phyloP scores from a whole-genome alignment of 2,329 filamentous ascomycete species.

The Beauveria scarabaeidicola region DNA sequence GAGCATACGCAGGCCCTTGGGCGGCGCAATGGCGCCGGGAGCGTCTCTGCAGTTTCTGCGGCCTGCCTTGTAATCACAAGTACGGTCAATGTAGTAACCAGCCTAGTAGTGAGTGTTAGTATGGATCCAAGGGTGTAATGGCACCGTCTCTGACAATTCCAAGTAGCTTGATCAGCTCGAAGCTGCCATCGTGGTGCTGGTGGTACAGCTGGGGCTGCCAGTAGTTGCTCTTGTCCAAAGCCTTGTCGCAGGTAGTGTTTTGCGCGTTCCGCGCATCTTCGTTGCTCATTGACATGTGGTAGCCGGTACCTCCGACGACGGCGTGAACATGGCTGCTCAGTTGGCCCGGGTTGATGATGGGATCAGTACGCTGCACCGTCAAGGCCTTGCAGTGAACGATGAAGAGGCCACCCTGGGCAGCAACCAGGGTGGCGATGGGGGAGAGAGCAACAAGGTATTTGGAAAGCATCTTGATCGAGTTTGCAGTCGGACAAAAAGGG shows the following conservation, averaged over 20 bases:
- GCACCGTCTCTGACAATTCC: constrained; percentile 17
- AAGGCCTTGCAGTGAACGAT: constrained; percentile 20
- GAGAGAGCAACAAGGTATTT: background rate
- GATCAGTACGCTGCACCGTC: constrained; percentile 43
- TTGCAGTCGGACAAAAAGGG: background rate
- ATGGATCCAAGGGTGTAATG: too few species aligned
- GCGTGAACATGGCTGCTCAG: constrained; percentile 51
- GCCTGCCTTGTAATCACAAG: constrained; percentile 20
- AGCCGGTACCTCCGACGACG: constrained; percentile 54
- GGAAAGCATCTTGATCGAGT: background rate
- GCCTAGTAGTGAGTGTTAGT: constrained; percentile 13
- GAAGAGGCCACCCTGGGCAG: constrained; percentile 14
- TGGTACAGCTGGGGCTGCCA: constrained; percentile 54
- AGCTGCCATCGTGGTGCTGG: constrained; percentile 46
- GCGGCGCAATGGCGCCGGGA: constrained; percentile 44
- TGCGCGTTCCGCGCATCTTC: constrained; percentile 40
- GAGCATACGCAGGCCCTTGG: constrained; percentile 56
- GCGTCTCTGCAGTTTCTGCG: constrained; percentile 16
- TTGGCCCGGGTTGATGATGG: constrained; percentile 46
- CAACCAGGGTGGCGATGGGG: background rate
- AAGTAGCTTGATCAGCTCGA: constrained; percentile 30
- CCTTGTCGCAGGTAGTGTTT: constrained; percentile 58
- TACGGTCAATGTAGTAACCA: constrained; percentile 20
- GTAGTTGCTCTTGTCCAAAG: constrained; percentile 56
- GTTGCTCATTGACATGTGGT: constrained; percentile 46